These are phyloP conservation scores for Chaetomium olivaceum DNA, from an alignment of 2,329 filamentous ascomycete species.

Conservation along the genomic window DNA sequence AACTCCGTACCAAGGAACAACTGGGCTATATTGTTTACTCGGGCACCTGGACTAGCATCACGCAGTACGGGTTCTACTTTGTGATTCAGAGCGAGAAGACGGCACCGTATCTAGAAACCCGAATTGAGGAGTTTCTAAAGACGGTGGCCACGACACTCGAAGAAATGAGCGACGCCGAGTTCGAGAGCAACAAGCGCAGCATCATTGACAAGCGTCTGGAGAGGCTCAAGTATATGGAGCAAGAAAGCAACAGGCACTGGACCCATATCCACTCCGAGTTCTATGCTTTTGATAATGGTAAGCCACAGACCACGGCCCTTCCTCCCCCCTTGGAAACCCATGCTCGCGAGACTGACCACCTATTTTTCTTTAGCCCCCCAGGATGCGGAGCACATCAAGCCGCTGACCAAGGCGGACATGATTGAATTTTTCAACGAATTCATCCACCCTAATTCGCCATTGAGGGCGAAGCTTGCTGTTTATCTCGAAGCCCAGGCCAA, in stretches of 20 bases:
- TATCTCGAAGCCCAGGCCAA: slow-evolving; percentile 76
- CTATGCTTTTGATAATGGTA: slow-evolving; percentile 86
- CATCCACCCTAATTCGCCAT: slow-evolving; percentile 71
- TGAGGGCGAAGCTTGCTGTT: slow-evolving; percentile 79
- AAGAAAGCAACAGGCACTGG: slow-evolving; percentile 84
- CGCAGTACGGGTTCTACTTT: slow-evolving; percentile 81
- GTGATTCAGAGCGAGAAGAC: slow-evolving; percentile 91
- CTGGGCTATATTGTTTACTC: slow-evolving; percentile 96
- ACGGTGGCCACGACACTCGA: slow-evolving; percentile 65
- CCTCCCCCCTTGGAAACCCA: not conserved
- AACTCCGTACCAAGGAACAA: slow-evolving; percentile 93
- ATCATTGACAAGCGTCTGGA: slow-evolving; percentile 84
- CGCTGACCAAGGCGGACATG: slow-evolving; percentile 77
- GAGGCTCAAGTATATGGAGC: slow-evolving; percentile 86
- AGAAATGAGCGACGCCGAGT: slow-evolving; percentile 78
- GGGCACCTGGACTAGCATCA: slow-evolving; percentile 68
- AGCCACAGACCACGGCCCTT: slow-evolving; percentile 37
- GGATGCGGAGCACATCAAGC: slow-evolving; percentile 74
- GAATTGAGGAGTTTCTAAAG: slow-evolving; percentile 82
- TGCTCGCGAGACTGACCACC: slow-evolving; percentile 15
- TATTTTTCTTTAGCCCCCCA: slow-evolving; percentile 57
- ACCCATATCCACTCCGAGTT: slow-evolving; percentile 80
- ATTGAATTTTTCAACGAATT: slow-evolving; percentile 74
- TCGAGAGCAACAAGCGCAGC: slow-evolving; percentile 88
- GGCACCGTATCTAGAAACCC: slow-evolving; percentile 77